Conservation (phyloP, 1,284 basidiomycete species). For the Ustilago hordei region DNA sequence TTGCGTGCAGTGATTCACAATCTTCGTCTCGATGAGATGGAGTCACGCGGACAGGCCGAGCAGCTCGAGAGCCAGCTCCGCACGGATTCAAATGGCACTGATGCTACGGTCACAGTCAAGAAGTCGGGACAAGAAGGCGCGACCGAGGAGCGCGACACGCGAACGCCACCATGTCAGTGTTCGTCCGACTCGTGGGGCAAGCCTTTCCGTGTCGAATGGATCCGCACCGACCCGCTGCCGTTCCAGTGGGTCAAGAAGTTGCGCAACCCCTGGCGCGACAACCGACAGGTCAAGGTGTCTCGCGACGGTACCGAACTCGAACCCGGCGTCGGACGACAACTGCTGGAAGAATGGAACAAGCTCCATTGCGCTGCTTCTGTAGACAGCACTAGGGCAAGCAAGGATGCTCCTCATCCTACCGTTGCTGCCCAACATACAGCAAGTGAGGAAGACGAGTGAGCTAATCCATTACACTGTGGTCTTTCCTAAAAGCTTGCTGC, state of each 20-base stretch:
- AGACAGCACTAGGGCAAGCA: conserved; percentile 27
- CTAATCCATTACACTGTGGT: neutral
- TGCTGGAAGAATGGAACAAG: conserved; percentile 82
- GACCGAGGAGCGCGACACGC: conserved; percentile 12
- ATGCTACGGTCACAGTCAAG: conserved; percentile 22
- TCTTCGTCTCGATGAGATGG: conserved; percentile 59
- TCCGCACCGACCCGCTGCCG: conserved; percentile 79
- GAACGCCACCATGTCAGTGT: conserved; percentile 36
- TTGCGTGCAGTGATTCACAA: conserved; percentile 62
- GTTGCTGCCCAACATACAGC: conserved; percentile 6
- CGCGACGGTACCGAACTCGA: conserved; percentile 92
- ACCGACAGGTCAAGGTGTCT: conserved; percentile 85
- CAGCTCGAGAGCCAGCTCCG: conserved; percentile 54
- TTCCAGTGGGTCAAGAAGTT: conserved; percentile 83
- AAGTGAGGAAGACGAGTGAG: conserved; percentile 49
- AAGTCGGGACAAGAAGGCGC: conserved; percentile 1
- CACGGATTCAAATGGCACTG: conserved; percentile 43
- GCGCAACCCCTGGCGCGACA: conserved; percentile 92
- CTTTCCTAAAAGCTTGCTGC: neutral
- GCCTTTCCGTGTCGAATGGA: conserved; percentile 87
- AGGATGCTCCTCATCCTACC: neutral
- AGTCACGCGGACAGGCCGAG: conserved; percentile 51
- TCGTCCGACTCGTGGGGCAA: conserved; percentile 55
- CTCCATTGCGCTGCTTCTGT: conserved; percentile 12
- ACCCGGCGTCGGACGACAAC: conserved; percentile 78